Evolutionary conservation across 306 rosid genomes (phyloP), one percentile per base, ranked within the genome.

Genomic region (Chamaecrista fasciculata): DNA sequence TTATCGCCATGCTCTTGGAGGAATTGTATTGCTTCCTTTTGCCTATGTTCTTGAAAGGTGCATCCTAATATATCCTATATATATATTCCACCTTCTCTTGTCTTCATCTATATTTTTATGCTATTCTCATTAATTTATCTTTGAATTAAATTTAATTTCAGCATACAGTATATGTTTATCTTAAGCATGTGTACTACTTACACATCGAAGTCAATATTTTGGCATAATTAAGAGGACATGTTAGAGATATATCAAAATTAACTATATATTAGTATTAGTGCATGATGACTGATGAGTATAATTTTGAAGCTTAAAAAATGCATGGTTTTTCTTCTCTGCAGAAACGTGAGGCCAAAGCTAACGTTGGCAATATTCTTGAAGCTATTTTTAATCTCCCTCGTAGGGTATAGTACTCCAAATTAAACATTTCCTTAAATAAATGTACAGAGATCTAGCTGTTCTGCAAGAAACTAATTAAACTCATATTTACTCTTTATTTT

Each of bases 21-120:
- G 79, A 25, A 7, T 71, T 8, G 61, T 71, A 23, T 31, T 74
- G 61, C 40, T 84, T 28, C 85, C 88, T 66, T 80, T 78, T 43
- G 85, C 88, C 36, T 80, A 50, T 75, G 53, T 78, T 80, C 79
- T 76, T 62, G 81, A 83, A 71, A 80, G 83, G 85, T 80, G 50
- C 51, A 36, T 37, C 43, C 43, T 37, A 37, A 37, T 10, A 10
- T 37, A 24, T 12, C 12, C 50, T 39, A 23, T 56, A 36, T 66
- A 10, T 61, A n/a, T n/a, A n/a, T n/a, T n/a, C n/a, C n/a, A n/a
- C n/a, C n/a, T n/a, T n/a, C n/a, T 40, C 15, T 11, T 40, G 1
- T 40, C 46, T 40, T 40, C 46, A 39, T 39, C 44, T 39, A 36
- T 36, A 6, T n/a, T n/a, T n/a, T n/a, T n/a, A n/a, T n/a, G n/a